Evolutionary conservation across 352 stramenopile genomes (phyloP), one percentile per base, ranked within the genome.

Genomic region (Phytophthora pluvialis): DNA sequence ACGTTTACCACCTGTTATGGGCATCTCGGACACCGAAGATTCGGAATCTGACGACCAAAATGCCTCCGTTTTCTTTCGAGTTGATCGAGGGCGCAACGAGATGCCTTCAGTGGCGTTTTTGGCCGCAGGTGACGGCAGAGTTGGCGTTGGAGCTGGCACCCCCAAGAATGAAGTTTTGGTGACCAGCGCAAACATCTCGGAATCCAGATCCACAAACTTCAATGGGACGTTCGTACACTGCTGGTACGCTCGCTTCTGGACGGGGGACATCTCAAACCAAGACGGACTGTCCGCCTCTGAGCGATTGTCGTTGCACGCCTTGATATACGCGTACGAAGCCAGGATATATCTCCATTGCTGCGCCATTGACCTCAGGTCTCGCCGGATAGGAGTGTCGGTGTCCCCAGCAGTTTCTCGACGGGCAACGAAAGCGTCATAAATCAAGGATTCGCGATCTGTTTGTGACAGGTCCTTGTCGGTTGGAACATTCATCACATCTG

Each of bases 291-390:
- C 66, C 1, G 29, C 35, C 29, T 78, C 67, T 0, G 71, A 64
- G n/a, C 55, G 25, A 35, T 55, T 69, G 16, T 78, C 73, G 31
- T 81, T 78, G 42, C 64, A 78, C 15, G 59, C 53, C 46, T 78
- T 81, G 26, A 81, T 81, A 21, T 78, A 81, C 29, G 70, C 13
- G 50, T 78, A 81, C n/a, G 73, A 81, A 47, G 66, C 46, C 36
- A 81, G 60, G 32, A 81, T 74, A 33, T 67, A 71, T 21, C 63
- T 50, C 73, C 73, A 81, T 26, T 81, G 73, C 33, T 78, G 65
- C 5, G 65, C 70, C 64, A 81, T 72, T 6, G 60, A 51, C 33
- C 59, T 62, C n/a, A 81, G 42, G 16, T 77, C 65, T 15, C 73
- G 66, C 4, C 48, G 49, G 8, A 67, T 18, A 35, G 70, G 45